These are phyloP conservation scores for Leccinellum luteum DNA, from an alignment of 768 basidiomycete genomes.

Conservation along the genomic window DNA sequence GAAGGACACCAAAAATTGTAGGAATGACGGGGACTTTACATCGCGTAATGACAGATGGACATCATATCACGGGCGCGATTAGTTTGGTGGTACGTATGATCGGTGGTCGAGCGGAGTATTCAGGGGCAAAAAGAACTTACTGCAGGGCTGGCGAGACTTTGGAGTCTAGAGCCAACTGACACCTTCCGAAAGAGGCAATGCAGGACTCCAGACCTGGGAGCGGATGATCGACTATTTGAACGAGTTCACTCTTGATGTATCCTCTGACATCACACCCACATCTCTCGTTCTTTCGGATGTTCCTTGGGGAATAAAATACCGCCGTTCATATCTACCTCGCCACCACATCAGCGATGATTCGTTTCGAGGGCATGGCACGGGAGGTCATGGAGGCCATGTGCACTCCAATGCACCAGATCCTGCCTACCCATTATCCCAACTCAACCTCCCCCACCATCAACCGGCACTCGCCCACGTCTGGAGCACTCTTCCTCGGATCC, in stretches of 20 bases:
- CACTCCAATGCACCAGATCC: slow-evolving; percentile 79
- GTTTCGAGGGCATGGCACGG: slow-evolving; percentile 70
- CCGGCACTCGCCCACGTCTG: slow-evolving; percentile 25
- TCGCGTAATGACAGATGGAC: background rate
- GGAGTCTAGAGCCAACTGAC: slow-evolving; percentile 18
- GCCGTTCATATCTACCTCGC: background rate
- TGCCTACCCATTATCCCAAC: slow-evolving; percentile 37
- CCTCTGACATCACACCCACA: slow-evolving; percentile 12
- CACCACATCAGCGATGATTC: slow-evolving; percentile 56
- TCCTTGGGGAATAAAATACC: slow-evolving; percentile 3
- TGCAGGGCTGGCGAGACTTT: background rate
- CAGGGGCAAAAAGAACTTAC: slow-evolving; percentile 3
- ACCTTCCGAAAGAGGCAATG: slow-evolving; percentile 24
- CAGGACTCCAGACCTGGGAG: slow-evolving; percentile 10
- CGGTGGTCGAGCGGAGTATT: background rate
- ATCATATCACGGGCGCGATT: background rate
- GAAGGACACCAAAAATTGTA: slow-evolving; percentile 5
- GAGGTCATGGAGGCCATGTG: slow-evolving; percentile 84
- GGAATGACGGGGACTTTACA: background rate
- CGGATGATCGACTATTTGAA: slow-evolving; percentile 32
- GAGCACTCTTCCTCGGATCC: slow-evolving; percentile 69
- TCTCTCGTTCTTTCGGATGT: slow-evolving; percentile 1
- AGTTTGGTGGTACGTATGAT: background rate
- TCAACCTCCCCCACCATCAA: slow-evolving; percentile 16
- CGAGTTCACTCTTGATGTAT: slow-evolving; percentile 5